phyloP scores from a whole-genome alignment of 2,329 filamentous ascomycete species.

The Cladophialophora psammophila region DNA sequence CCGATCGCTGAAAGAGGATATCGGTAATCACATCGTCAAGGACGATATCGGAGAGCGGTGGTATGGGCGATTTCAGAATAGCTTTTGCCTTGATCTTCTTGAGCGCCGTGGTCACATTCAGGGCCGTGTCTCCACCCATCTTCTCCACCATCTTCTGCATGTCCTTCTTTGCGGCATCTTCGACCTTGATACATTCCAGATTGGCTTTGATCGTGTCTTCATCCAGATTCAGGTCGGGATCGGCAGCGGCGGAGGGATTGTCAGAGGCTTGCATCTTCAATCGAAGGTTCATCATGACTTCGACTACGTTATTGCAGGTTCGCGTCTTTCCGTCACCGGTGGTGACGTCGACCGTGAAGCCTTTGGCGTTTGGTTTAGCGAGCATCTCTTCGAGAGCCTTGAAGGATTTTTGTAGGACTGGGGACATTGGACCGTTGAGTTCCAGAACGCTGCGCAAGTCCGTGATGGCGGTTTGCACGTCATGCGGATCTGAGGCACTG shows the following conservation, averaged over 20 bases:
- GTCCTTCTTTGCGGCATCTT: slow-evolving; percentile 35
- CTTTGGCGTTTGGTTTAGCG: slow-evolving; percentile 28
- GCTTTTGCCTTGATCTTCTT: slow-evolving; percentile 35
- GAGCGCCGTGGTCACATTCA: slow-evolving; percentile 25
- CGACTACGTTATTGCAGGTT: slow-evolving; percentile 35
- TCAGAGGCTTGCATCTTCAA: slow-evolving; percentile 27
- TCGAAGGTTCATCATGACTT: slow-evolving; percentile 34
- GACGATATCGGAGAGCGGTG: slow-evolving; percentile 35
- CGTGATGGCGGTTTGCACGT: slow-evolving; percentile 38
- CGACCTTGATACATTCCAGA: slow-evolving; percentile 35
- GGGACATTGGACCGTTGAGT: slow-evolving; percentile 36
- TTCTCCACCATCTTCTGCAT: slow-evolving; percentile 32
- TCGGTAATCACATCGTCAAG: slow-evolving; percentile 31
- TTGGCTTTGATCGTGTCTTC: slow-evolving; percentile 35
- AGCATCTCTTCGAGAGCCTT: slow-evolving; percentile 38
- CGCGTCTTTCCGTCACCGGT: slow-evolving; percentile 27
- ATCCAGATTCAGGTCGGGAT: slow-evolving; percentile 28
- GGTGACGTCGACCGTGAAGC: slow-evolving; percentile 25
- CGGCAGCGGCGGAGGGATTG: slow-evolving; percentile 14
- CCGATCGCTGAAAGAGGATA: slow-evolving; percentile 26
- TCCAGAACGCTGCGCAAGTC: slow-evolving; percentile 37
- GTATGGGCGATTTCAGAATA: slow-evolving; percentile 33
- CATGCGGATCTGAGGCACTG: slow-evolving; percentile 36
- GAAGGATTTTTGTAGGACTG: slow-evolving; percentile 36
- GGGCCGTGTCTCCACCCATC: slow-evolving; percentile 27